Percentiles rank a stretch among this genome's conserved stretches.
These are phyloP conservation scores for Sonneratia caseolaris DNA, from an alignment of 345 rosid genomes.

Conservation along the genomic window DNA sequence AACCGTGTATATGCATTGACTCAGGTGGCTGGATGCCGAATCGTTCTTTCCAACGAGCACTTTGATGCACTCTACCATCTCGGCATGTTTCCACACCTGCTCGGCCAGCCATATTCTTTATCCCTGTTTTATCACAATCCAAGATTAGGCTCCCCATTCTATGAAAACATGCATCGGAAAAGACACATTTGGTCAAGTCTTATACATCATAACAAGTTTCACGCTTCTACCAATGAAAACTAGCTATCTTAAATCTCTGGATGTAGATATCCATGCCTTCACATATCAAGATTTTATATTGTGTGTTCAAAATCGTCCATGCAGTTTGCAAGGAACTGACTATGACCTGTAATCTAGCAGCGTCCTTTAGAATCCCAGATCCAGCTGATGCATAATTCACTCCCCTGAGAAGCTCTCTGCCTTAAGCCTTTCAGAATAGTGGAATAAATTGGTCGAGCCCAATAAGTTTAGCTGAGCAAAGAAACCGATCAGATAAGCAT, in stretches of 20 bases:
- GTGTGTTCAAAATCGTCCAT: too few species aligned
- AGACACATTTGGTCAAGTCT: too few species aligned
- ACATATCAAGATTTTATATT: too few species aligned
- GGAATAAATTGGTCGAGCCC: constrained; percentile 27
- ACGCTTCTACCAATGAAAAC: too few species aligned
- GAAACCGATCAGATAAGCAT: too few species aligned
- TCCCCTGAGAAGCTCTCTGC: constrained; percentile 11
- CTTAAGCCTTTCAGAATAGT: constrained; percentile 19
- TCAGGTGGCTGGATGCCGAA: constrained; percentile 7
- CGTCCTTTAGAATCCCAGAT: constrained; percentile 10
- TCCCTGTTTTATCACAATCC: constrained; percentile 22
- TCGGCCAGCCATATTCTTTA: constrained; percentile 19
- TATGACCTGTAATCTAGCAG: neutral
- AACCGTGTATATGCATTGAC: constrained; percentile 32
- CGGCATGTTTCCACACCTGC: constrained; percentile 31
- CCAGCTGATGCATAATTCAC: constrained; percentile 12
- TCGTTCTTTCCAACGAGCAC: constrained; percentile 9
- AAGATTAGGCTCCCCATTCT: too few species aligned
- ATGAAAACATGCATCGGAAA: too few species aligned
- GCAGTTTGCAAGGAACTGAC: too few species aligned
- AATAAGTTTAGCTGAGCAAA: constrained; percentile 12
- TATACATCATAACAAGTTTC: too few species aligned
- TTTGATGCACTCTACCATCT: constrained; percentile 11
- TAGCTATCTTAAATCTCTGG: too few species aligned
- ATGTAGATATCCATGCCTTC: too few species aligned